Base-by-base conservation (phyloP, 192 early-diverging fungal species). In the Coemansia biformis region DNA sequence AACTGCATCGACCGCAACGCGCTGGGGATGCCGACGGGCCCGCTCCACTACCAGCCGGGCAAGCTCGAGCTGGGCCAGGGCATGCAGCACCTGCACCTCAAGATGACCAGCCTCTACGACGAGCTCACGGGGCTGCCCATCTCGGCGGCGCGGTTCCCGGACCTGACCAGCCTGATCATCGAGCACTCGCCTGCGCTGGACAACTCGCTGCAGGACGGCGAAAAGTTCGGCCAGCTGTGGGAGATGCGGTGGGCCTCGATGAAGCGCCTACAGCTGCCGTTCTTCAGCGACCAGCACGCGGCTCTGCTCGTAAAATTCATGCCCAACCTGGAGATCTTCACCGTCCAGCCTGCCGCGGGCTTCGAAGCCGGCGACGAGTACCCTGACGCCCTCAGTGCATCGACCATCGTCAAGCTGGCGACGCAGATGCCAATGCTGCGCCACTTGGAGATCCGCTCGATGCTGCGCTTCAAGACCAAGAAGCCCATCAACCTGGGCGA, bases 1-100 rank as follows among this genome's bases (percentile, higher is more conserved):
- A 72, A 72, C 45, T 72, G 68, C 57, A 72, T 72, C 37, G 68
- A 72, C 62, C 68, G 68, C 31, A 72, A 72, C 24, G 68, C 68
- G 5, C 41, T 72, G 30, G 68, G 68, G 1, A 49, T 72, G 8
- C 57, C 61, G 3, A 72, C 68, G 14, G 45, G 49, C 3, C 44
- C 37, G 30, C 37, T 72, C 49, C 68, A 72, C 12, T 72, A 72
- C 49, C 62, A 64, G 53, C 68, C 68, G 1, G 68, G 68, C 10
- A 18, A 35, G 11, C 31, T 65, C 31, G 68, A 72, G 49, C 31
- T 72, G 32, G 68, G 62, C 3, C 31, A 52, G 12, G 57, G 61
- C 0, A 45, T 72, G 42, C 61, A 65, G 45, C 68, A 72, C 31
- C 24, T 72, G 52, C 68, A 72, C 21, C 44, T 72, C 33, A 72